These are phyloP conservation scores for Ophiosphaerella herpotricha DNA, from an alignment of 2,329 filamentous ascomycete genomes.

Conservation along the genomic window DNA sequence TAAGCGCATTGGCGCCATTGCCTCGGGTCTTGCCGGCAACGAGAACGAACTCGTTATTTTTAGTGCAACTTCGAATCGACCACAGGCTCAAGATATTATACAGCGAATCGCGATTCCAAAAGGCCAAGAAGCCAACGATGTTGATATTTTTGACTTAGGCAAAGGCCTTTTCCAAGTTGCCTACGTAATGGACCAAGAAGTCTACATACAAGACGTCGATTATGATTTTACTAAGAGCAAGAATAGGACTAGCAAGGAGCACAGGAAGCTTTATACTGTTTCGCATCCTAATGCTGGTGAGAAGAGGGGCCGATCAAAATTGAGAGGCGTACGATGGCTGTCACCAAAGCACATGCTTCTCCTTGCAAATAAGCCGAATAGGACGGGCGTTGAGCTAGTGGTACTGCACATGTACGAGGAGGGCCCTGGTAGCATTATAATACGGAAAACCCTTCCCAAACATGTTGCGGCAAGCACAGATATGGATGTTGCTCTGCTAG, in stretches of 20 bases:
- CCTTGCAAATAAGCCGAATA: conserved; percentile 60
- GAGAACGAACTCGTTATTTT: conserved; percentile 82
- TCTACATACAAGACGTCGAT: conserved; percentile 68
- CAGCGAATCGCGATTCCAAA: conserved; percentile 57
- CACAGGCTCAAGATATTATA: conserved; percentile 55
- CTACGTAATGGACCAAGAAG: conserved; percentile 77
- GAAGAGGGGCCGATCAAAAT: conserved; percentile 54
- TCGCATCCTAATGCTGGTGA: conserved; percentile 40
- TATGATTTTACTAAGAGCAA: conserved; percentile 53
- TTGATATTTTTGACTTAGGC: conserved; percentile 69
- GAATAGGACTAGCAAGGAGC: conserved; percentile 34
- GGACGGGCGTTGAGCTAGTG: conserved; percentile 60
- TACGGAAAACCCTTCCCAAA: conserved; percentile 65
- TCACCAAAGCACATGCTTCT: conserved; percentile 59
- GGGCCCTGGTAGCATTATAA: conserved; percentile 54
- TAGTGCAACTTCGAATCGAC: conserved; percentile 63
- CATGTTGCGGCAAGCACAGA: conserved; percentile 75
- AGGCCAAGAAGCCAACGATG: conserved; percentile 66
- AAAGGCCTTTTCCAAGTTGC: conserved; percentile 70
- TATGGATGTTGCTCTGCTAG: conserved; percentile 74
- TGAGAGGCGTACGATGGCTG: conserved; percentile 62
- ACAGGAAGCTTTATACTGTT: conserved; percentile 36
- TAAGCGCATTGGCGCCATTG: conserved; percentile 73
- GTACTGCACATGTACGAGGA: conserved; percentile 65
- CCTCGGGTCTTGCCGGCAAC: conserved; percentile 73